Evolutionary conservation across 169 alveolate genomes (phyloP).

Genomic region (Plasmodium malariae): DNA sequence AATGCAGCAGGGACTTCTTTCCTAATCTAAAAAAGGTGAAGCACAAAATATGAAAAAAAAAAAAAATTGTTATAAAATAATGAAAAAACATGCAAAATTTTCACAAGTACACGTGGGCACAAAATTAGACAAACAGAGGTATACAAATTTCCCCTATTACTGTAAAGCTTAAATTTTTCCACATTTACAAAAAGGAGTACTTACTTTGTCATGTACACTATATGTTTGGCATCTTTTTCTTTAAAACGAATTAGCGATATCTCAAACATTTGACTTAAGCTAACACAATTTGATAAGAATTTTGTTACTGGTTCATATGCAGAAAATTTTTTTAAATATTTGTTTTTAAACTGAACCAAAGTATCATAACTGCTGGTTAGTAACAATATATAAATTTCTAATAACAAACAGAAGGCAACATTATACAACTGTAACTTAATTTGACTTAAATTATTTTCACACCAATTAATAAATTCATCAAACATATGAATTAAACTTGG

Average conservation of each 20-base stretch:
- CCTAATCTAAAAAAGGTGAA: conserved; percentile 59
- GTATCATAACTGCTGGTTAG: conserved; percentile 35
- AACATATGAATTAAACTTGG: conserved; percentile 17
- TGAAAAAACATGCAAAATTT: background rate
- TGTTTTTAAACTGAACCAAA: conserved; percentile 51
- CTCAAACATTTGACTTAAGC: conserved; percentile 62
- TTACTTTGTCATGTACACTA: conserved; percentile 73
- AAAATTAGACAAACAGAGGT: background rate
- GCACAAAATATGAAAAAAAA: background rate
- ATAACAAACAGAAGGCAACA: conserved; percentile 58
- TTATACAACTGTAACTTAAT: conserved; percentile 65
- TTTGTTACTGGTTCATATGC: conserved; percentile 73
- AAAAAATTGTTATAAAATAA: background rate
- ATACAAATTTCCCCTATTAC: background rate
- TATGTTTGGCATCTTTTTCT: conserved; percentile 58
- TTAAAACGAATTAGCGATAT: conserved; percentile 72
- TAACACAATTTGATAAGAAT: conserved; percentile 55
- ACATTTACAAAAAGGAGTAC: background rate
- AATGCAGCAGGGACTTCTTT: conserved; percentile 52
- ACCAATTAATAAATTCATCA: conserved; percentile 73
- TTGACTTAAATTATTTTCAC: conserved; percentile 71
- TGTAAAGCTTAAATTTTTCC: background rate
- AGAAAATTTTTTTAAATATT: conserved; percentile 56
- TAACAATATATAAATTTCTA: conserved; percentile 63
- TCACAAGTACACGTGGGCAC: background rate